phyloP scores from a whole-genome alignment of 257 asterid species.

The Solanum chiquidenum region DNA sequence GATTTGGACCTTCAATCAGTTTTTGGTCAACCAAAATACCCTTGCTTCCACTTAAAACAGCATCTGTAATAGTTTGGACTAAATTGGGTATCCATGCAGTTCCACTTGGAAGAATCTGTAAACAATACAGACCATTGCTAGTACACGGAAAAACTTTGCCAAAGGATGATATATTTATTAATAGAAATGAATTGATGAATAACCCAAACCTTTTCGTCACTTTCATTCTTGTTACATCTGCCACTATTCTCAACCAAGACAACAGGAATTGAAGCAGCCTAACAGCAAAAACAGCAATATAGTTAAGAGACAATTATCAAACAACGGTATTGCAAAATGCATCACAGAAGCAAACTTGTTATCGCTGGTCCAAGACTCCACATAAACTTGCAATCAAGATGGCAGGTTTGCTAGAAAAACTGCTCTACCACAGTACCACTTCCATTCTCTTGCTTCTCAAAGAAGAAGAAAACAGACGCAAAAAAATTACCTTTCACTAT shows the following conservation, averaged over 20 bases:
- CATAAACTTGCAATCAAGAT: background rate
- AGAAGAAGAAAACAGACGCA: background rate
- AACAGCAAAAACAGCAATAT: slow-evolving; percentile 5
- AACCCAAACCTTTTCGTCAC: slow-evolving; percentile 70
- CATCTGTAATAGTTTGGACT: slow-evolving; percentile 52
- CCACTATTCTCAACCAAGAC: slow-evolving; percentile 97
- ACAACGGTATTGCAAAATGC: background rate
- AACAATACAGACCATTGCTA: background rate
- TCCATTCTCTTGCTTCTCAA: background rate
- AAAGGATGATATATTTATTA: background rate
- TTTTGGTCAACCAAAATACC: slow-evolving; percentile 65
- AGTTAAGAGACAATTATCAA: background rate
- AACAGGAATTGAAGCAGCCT: slow-evolving; percentile 59
- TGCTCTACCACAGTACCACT: background rate
- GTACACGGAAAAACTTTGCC: background rate
- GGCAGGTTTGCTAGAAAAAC: background rate
- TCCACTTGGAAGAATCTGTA: slow-evolving; percentile 77
- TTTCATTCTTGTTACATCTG: slow-evolving; percentile 85
- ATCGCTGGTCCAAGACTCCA: background rate
- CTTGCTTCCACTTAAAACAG: slow-evolving; percentile 47
- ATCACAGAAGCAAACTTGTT: background rate
- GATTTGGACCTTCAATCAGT: slow-evolving; percentile 87
- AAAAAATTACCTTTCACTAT: background rate
- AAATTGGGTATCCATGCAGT: slow-evolving; percentile 76
- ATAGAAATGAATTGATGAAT: background rate